phyloP scores from a whole-genome alignment of 2,329 filamentous ascomycete genomes.

The Aureobasidium sp. region DNA sequence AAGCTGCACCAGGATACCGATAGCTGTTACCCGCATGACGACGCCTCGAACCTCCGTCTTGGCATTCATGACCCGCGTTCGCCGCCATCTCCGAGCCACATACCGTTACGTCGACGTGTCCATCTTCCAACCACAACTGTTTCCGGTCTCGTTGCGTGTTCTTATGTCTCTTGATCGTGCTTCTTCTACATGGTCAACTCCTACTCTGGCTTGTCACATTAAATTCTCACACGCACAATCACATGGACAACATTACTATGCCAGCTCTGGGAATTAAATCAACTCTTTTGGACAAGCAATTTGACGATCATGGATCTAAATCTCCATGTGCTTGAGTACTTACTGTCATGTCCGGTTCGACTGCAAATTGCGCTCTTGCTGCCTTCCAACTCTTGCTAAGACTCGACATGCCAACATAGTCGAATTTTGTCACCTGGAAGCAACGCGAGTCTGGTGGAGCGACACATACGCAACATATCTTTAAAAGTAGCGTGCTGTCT shows the following conservation, averaged over 20 bases:
- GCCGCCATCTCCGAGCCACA: background rate
- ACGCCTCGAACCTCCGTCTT: constrained; percentile 10
- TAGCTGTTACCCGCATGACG: constrained; percentile 7
- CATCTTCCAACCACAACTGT: background rate
- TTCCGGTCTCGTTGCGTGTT: background rate
- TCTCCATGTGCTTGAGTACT: background rate
- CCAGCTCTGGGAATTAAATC: background rate
- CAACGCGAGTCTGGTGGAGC: background rate
- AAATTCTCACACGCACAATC: background rate
- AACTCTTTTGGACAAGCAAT: background rate
- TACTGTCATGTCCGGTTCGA: background rate
- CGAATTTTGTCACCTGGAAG: background rate
- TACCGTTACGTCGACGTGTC: background rate
- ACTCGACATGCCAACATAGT: background rate
- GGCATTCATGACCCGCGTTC: background rate
- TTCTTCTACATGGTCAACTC: background rate
- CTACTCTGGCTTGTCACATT: background rate
- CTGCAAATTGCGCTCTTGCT: background rate
- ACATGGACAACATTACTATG: background rate
- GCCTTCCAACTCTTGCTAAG: background rate
- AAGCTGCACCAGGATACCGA: background rate
- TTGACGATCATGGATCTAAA: background rate
- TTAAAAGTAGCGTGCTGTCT: background rate
- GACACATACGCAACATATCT: background rate
- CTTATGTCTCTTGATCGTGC: background rate